Base-by-base conservation (phyloP, 345 rosid species). In the Camelina neglecta region DNA sequence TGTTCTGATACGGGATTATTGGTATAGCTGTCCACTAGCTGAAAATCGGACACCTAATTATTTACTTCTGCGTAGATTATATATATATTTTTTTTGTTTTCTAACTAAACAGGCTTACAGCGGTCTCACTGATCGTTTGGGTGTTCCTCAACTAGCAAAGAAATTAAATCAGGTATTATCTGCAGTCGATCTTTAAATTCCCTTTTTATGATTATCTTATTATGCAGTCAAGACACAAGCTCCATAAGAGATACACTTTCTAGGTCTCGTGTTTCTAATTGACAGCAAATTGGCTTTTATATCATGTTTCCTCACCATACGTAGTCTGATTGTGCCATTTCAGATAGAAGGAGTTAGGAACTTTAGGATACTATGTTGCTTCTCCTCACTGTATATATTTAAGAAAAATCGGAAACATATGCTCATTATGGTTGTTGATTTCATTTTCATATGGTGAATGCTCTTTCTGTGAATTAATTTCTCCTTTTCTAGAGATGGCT, bases 51-150 rank as follows among this genome's bases (percentile, higher is more conserved):
- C 31, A 29, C 31, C 31, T 29, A 29, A 29, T 4, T 29, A 29
- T 29, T 29, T 29, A 29, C 31, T 29, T 29, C 4, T 29, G 31
- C 31, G 4, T 29, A 29, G 0, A 26, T 26, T 26, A 26, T 26
- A 26, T 26, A 26, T 3, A 61, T 48, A 21, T 21, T 74, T 24
- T 54, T 45, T 20, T 60, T 47, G 11, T 50, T 57, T 59, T 66
- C 8, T 36, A 54, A 16, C 61, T 63, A 4, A 16, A 58, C 56
- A 94, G 97, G 92, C 83, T 42, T 94, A 94, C 83, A 90, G 81
- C 65, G 86, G 87, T 80, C 83, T 94, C n/a, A 87, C 87, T n/a
- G 98, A 92, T 82, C 90, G 93, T 13, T 92, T 96, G 86, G 98
- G 98, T 44, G 84, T 92, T 77, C 92, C 97, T 71, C 97, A 94